Evolutionary conservation across 352 stramenopile genomes (phyloP).

Genomic region (Pythium dissotocum): DNA sequence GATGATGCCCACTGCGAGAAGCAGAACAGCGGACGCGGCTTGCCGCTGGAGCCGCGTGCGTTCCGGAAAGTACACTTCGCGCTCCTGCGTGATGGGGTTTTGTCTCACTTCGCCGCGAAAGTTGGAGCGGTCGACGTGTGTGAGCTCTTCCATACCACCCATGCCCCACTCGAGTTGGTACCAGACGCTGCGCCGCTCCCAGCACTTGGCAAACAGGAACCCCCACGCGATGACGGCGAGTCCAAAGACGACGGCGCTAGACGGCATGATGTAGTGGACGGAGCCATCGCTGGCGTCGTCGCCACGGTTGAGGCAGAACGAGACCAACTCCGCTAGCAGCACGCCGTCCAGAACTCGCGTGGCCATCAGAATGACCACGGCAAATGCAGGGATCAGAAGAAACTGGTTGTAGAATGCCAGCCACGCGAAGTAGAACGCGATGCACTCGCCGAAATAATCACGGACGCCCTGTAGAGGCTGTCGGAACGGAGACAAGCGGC

Average conservation of each 20-base stretch:
- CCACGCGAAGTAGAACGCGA: conserved; percentile 93
- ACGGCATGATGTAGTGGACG: conserved; percentile 3
- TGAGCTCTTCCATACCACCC: conserved; percentile 5
- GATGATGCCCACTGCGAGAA: neutral
- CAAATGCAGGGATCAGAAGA: conserved; percentile 51
- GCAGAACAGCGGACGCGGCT: conserved; percentile 11
- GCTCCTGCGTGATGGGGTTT: conserved; percentile 34
- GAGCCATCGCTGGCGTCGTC: neutral
- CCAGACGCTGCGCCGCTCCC: conserved; percentile 60
- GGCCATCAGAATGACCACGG: conserved; percentile 32
- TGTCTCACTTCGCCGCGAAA: conserved; percentile 30
- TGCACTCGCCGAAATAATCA: conserved; percentile 87
- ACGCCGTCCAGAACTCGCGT: conserved; percentile 9
- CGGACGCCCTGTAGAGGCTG: conserved; percentile 78
- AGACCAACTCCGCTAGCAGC: conserved; percentile 15
- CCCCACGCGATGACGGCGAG: conserved; percentile 43
- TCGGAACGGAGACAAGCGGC: conserved; percentile 45
- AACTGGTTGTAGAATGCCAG: conserved; percentile 78
- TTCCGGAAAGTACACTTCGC: conserved; percentile 28
- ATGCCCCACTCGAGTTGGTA: conserved; percentile 66
- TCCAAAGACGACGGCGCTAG: conserved; percentile 24
- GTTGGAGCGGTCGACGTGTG: conserved; percentile 29
- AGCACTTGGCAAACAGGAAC: conserved; percentile 55
- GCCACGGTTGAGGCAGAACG: conserved; percentile 22
- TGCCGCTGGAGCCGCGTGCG: conserved; percentile 19